Conservation (phyloP, 345 rosid species). For the Populus euphratica region DNA sequence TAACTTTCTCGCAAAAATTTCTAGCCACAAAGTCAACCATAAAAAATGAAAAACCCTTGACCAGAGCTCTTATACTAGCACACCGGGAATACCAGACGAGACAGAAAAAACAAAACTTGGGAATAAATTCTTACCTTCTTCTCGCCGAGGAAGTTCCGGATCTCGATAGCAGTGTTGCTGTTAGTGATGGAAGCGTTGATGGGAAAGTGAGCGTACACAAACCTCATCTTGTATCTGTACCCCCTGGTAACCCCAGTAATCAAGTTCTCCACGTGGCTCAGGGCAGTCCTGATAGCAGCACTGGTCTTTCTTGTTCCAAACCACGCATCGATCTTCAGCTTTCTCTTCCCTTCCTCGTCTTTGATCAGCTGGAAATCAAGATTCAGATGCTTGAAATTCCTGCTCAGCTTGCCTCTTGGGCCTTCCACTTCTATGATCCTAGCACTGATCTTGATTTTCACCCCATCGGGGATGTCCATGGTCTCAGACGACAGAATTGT, state of each 20-base stretch:
- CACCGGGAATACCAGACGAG: too few relatives aligned
- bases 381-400: slow-evolving; percentile 63
- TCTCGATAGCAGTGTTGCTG: slow-evolving; percentile 34
- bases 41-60: too few relatives aligned
- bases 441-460: slow-evolving; percentile 48
- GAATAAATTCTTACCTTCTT: slow-evolving; percentile 30
- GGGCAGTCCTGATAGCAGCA: slow-evolving; percentile 39
- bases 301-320: slow-evolving; percentile 29
- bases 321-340: slow-evolving; percentile 37
- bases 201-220: slow-evolving; percentile 51
- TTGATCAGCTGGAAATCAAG: slow-evolving; percentile 49
- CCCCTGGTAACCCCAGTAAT: slow-evolving; percentile 52
- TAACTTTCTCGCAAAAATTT: too few relatives aligned
- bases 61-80: too few relatives aligned
- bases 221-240: slow-evolving; percentile 56
- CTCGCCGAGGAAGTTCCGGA: slow-evolving; percentile 52
- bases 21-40: too few relatives aligned
- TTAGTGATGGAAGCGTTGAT: slow-evolving; percentile 49
- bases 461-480: slow-evolving; percentile 64
- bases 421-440: slow-evolving; percentile 59
- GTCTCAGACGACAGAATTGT: slow-evolving; percentile 39
- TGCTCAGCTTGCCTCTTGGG: slow-evolving; percentile 50
- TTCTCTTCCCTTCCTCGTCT: slow-evolving; percentile 21
- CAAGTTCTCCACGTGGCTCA: slow-evolving; percentile 45
- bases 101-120: background rate